These are phyloP conservation scores for Nitzschia palea DNA, from an alignment of 108 stramenopile species.

Conservation along the genomic window DNA sequence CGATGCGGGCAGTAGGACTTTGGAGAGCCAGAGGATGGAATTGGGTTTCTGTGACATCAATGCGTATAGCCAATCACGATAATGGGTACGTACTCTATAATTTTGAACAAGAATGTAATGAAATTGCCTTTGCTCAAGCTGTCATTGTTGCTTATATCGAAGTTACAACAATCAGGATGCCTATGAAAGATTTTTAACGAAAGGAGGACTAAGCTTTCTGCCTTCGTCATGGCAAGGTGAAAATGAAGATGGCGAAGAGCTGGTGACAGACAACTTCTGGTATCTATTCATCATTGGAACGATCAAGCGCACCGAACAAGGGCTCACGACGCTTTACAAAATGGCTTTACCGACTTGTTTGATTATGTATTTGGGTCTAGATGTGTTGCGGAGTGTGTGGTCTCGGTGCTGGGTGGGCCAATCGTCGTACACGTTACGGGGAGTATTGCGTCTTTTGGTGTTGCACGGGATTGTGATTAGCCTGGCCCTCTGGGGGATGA, in stretches of 20 bases:
- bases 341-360: slow-evolving; percentile 12
- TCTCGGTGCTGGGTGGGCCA: not conserved
- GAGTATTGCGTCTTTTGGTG: slow-evolving; percentile 17
- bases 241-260: slow-evolving; percentile 14
- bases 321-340: slow-evolving; percentile 15
- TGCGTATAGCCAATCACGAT: slow-evolving; percentile 58
- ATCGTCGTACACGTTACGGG: not conserved
- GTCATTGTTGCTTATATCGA: too few species aligned
- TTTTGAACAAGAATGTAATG: too few species aligned
- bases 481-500: slow-evolving; percentile 13
- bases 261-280: slow-evolving; percentile 16
- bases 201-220: slow-evolving; percentile 41
- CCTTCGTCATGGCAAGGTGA: slow-evolving; percentile 38
- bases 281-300: slow-evolving; percentile 26
- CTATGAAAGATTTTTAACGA: slow-evolving; percentile 29
- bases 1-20: slow-evolving; percentile 43
- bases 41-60: slow-evolving; percentile 20
- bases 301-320: slow-evolving; percentile 18
- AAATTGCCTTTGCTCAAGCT: too few species aligned
- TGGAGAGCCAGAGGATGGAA: slow-evolving; percentile 55
- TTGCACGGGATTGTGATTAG: slow-evolving; percentile 22
- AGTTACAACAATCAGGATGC: not conserved
- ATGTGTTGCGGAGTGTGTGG: not conserved
- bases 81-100: slow-evolving; percentile 24
- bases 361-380: not conserved